Evolutionary conservation across 495 filamentous ascomycete genomes (phyloP).

Genomic region (Podospora bellae-mahoneyi): DNA sequence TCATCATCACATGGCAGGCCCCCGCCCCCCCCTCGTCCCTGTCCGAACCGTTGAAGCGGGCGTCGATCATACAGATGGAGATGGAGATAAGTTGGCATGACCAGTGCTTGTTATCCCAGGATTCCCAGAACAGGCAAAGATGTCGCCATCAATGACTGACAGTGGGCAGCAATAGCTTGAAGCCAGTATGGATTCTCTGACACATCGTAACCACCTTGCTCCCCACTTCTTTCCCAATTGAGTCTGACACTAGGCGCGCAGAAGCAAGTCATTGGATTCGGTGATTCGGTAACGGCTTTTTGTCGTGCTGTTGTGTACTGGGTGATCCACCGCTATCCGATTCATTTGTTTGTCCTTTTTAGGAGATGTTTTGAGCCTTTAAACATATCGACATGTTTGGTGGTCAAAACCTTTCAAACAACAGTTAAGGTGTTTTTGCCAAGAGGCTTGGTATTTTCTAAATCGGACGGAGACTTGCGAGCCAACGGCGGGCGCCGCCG

Average conservation of each 20-base stretch:
- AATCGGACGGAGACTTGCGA: background rate
- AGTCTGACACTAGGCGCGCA: background rate
- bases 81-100: background rate
- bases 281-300: background rate
- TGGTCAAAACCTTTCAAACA: background rate
- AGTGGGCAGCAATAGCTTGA: background rate
- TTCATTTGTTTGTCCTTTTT: background rate
- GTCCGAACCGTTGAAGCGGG: background rate
- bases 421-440: background rate
- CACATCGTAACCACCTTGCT: background rate
- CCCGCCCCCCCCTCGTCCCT: background rate
- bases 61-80: background rate
- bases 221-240: background rate
- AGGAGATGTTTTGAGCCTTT: background rate
- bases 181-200: constrained; percentile 1
- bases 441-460: background rate
- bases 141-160: background rate
- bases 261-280: background rate
- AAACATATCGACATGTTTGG: background rate
- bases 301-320: background rate
- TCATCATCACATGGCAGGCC: background rate
- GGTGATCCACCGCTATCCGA: background rate
- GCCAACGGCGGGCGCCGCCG: constrained; percentile 5
- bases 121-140: background rate
- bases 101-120: background rate